These are phyloP conservation scores for Globisporangium spinosum DNA, from an alignment of 352 stramenopile species.

Conservation along the genomic window DNA sequence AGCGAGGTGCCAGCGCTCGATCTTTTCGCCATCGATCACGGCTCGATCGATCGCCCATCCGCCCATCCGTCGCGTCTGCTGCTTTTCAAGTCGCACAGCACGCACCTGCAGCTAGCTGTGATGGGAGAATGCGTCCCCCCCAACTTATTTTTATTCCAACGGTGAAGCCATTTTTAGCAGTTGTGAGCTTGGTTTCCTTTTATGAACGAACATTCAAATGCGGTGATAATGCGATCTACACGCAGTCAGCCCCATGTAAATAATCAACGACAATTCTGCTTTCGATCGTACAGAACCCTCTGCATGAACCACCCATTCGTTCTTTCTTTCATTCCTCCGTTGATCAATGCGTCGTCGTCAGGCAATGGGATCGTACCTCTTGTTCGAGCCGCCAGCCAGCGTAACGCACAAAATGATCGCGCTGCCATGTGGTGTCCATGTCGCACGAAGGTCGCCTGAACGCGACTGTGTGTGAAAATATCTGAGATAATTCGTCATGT, in stretches of 20 bases:
- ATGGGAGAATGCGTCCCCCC: background rate
- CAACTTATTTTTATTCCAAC: slow-evolving; percentile 1
- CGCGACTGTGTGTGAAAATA: background rate
- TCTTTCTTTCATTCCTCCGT: background rate
- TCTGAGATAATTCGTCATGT: background rate
- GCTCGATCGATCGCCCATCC: background rate
- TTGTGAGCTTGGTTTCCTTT: background rate
- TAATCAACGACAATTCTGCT: background rate
- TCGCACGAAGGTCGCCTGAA: background rate
- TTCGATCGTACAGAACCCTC: background rate
- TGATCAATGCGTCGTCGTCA: background rate
- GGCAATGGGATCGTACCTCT: background rate
- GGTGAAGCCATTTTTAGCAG: background rate
- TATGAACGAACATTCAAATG: background rate
- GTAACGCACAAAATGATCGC: background rate
- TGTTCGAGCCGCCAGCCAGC: background rate
- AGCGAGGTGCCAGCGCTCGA: background rate
- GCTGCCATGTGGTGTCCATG: background rate
- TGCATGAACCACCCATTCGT: background rate
- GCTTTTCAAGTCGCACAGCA: background rate
- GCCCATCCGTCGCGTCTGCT: background rate
- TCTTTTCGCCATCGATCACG: background rate
- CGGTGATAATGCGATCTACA: background rate
- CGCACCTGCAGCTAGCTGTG: background rate
- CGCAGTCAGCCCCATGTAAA: background rate